A percentile compares a stretch with the other conserved stretches of the same genome.
These are phyloP conservation scores for Sphagnum magellanicum DNA, from an alignment of 228 moss, liverwort and hornwort genomes.

Conservation along the genomic window DNA sequence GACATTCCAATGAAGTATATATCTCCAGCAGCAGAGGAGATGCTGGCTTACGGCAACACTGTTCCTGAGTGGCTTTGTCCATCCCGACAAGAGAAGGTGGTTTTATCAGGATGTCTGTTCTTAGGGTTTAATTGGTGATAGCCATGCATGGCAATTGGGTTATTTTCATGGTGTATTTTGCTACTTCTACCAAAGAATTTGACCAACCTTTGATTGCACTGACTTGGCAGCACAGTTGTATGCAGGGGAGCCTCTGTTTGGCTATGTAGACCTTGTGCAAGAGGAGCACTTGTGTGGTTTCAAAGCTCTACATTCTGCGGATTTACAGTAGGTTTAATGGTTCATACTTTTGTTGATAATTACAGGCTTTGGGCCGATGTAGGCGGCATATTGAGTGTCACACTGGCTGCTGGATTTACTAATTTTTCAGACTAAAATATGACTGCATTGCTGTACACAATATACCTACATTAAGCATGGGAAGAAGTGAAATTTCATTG, in stretches of 20 bases:
- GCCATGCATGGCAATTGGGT: not conserved
- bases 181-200: not conserved
- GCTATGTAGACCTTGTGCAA: slow-evolving; percentile 66
- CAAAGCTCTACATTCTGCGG: slow-evolving; percentile 40
- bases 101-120: not conserved
- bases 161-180: not conserved
- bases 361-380: too few species aligned
- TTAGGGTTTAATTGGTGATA: not conserved
- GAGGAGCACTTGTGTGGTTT: slow-evolving; percentile 63
- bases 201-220: not conserved
- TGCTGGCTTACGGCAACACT: slow-evolving; percentile 86
- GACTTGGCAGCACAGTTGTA: slow-evolving; percentile 69
- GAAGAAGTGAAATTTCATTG: too few species aligned
- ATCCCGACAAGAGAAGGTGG: slow-evolving; percentile 85
- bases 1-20: slow-evolving; percentile 69
- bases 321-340: slow-evolving; percentile 55
- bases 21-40: slow-evolving; percentile 81
- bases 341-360: not conserved
- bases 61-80: slow-evolving; percentile 91
- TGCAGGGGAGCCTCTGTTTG: slow-evolving; percentile 91
- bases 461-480: too few species aligned
- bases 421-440: too few species aligned
- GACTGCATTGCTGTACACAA: too few species aligned
- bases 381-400: too few species aligned
- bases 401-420: too few species aligned